Base-by-base conservation (phyloP, 176 grass and related monocot species). In the Oryza nivara region DNA sequence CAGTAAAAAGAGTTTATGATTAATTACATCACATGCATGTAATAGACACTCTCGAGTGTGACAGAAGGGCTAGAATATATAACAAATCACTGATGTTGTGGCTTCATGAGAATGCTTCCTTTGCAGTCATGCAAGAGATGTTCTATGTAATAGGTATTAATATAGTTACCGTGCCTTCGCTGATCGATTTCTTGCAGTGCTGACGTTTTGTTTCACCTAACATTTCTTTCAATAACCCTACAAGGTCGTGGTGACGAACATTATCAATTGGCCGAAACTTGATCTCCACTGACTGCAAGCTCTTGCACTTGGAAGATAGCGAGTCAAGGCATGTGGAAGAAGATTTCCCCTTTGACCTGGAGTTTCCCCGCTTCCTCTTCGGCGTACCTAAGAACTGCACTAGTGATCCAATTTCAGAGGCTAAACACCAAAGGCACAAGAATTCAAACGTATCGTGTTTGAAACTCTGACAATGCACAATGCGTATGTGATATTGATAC, bases 261-360 rank as follows among this genome's bases (percentile, higher is more conserved):
- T 7, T 7, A 58, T 81, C 79, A 5, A 19, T 1, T 26, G 12
- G 32, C 23, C 40, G 47, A 47, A 16, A 25, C 47, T 70, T 71
- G 79, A 81, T 56, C n/a, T 81, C 67, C 54, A 81, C 35, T 23
- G n/a, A 81, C 3, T 69, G 36, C 47, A 81, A 35, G 8, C 70
- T 70, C 67, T 26, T 68, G 79, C 35, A 35, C 2, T 2, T 20
- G 14, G 16, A 15, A 70, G 68, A 10, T 70, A 47, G 16, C 48
- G n/a, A 2, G 51, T 16, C 2, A 41, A 20, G 13, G 6, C 36
- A 35, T 12, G 38, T 81, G 66, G 79, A 69, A 38, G 28, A 49
- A 10, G 19, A n/a, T 58, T n/a, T 20, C 40, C n/a, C 23, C 25
- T 79, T 28, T 23, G 76, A 19, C 17, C 2, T 9, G 19, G 26